These are phyloP conservation scores for Symbiotaphrina buchneri DNA, from an alignment of 495 filamentous ascomycete species.

Conservation along the genomic window DNA sequence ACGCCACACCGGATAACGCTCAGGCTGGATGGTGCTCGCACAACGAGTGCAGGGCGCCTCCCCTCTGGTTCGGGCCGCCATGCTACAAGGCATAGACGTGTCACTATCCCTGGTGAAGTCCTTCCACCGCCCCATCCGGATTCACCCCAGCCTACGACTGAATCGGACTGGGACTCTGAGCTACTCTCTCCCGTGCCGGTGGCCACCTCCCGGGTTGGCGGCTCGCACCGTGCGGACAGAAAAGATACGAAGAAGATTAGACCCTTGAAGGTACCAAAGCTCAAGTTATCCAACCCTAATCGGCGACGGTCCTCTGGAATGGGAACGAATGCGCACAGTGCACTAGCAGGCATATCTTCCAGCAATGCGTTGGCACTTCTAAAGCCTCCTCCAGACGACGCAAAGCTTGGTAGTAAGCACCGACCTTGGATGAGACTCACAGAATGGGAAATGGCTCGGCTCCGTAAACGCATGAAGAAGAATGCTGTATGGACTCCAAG, in stretches of 20 bases:
- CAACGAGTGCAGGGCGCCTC: slow-evolving; percentile 6
- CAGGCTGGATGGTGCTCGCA: slow-evolving; percentile 30
- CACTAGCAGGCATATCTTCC: slow-evolving; percentile 47
- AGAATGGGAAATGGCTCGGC: slow-evolving; percentile 69
- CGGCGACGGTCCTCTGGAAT: slow-evolving; percentile 21
- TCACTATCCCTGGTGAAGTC: slow-evolving; percentile 21
- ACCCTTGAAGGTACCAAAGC: slow-evolving; percentile 8
- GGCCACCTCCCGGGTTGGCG: slow-evolving; percentile 14
- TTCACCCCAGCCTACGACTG: slow-evolving; percentile 15
- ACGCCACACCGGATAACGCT: slow-evolving; percentile 35
- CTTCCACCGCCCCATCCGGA: slow-evolving; percentile 21
- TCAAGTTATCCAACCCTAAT: slow-evolving; percentile 7
- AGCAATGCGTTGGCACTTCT: slow-evolving; percentile 58
- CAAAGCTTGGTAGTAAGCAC: slow-evolving; percentile 47
- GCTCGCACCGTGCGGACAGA: slow-evolving; percentile 6
- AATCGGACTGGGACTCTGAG: slow-evolving; percentile 13
- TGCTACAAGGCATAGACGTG: slow-evolving; percentile 6
- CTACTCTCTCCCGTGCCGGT: slow-evolving; percentile 13
- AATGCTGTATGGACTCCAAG: slow-evolving; percentile 90
- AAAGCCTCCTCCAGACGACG: slow-evolving; percentile 57
- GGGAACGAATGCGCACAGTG: slow-evolving; percentile 27
- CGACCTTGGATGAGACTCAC: slow-evolving; percentile 83
- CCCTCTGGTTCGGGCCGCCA: slow-evolving; percentile 4
- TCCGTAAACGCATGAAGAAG: slow-evolving; percentile 97
- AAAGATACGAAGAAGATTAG: slow-evolving; percentile 11